Conservation (phyloP, 352 stramenopile species). For the Thalassiosira oceanica region DNA sequence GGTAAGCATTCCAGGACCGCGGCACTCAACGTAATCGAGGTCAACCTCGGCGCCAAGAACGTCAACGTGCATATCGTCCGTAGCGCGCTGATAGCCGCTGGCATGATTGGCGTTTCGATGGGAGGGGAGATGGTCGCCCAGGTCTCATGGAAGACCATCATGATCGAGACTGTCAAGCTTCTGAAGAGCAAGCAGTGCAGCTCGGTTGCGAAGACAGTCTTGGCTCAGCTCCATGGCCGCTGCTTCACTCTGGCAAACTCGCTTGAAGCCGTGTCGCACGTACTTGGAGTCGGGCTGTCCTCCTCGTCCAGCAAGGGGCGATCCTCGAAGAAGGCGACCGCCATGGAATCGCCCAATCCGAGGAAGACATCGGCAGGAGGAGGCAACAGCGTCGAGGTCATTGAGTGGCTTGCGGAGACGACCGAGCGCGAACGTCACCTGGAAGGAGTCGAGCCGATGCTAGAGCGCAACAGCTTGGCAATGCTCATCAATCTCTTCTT, state of each 20-base stretch:
- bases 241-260: conserved; percentile 59
- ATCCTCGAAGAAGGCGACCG: conserved; percentile 8
- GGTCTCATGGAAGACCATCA: conserved; percentile 54
- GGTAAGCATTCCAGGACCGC: conserved; percentile 10
- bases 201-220: conserved; percentile 45
- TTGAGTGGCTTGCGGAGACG: conserved; percentile 55
- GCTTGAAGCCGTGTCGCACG: conserved; percentile 43
- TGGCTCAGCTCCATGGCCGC: conserved; percentile 50
- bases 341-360: conserved; percentile 25
- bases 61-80: conserved; percentile 60
- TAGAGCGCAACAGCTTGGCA: conserved; percentile 36
- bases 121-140: conserved; percentile 43
- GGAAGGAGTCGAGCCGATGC: conserved; percentile 42
- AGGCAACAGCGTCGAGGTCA: conserved; percentile 45
- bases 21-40: conserved; percentile 48
- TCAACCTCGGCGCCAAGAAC: conserved; percentile 57
- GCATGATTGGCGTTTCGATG: conserved; percentile 60
- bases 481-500: conserved; percentile 54
- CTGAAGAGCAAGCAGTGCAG: conserved; percentile 59
- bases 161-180: conserved; percentile 61
- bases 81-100: conserved; percentile 46
- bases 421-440: conserved; percentile 47
- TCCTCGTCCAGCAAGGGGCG: conserved; percentile 24
- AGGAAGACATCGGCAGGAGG: conserved; percentile 16
- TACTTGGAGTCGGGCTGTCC: conserved; percentile 42